phyloP scores from a whole-genome alignment of 2,329 filamentous ascomycete species.

The Fusarium pseudograminearum region DNA sequence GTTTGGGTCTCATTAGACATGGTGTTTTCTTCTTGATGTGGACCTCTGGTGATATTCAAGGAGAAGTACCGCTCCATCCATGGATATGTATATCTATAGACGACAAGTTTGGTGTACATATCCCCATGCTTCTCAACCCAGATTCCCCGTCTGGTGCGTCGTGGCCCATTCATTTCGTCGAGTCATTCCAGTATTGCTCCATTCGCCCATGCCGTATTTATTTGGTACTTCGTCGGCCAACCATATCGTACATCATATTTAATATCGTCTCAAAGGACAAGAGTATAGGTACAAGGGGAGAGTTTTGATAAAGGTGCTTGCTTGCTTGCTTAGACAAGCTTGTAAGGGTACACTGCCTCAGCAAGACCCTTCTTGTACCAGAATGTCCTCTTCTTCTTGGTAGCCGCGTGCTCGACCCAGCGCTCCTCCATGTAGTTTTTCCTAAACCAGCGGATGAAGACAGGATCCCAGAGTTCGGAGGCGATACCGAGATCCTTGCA shows the following conservation, averaged over 20 bases:
- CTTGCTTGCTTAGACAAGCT: constrained; percentile 46
- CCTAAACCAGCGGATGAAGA: constrained; percentile 87
- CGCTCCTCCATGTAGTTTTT: constrained; percentile 79
- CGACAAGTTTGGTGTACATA: constrained; percentile 13
- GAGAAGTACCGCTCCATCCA: constrained; percentile 9
- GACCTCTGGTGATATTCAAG: constrained; percentile 9
- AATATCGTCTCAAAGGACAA: constrained; percentile 7
- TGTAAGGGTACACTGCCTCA: constrained; percentile 73
- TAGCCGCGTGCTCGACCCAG: constrained; percentile 89
- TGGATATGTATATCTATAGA: constrained; percentile 31
- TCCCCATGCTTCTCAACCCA: constrained; percentile 8
- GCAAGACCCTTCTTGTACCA: constrained; percentile 85
- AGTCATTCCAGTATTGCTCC: constrained; percentile 17
- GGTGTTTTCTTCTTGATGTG: constrained; percentile 28
- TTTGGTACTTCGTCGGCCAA: constrained; percentile 9
- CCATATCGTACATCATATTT: constrained; percentile 32
- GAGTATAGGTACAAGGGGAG: constrained; percentile 1
- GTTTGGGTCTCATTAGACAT: constrained; percentile 46
- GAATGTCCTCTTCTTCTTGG: constrained; percentile 90
- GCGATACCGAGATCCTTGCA: constrained; percentile 98
- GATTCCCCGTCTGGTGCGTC: neutral
- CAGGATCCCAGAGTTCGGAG: constrained; percentile 95
- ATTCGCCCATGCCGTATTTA: constrained; percentile 24
- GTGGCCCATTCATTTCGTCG: constrained; percentile 10
- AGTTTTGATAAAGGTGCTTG: neutral